Base-by-base conservation (phyloP, 2,329 filamentous ascomycete species). In the Pestalotiopsis sp. region DNA sequence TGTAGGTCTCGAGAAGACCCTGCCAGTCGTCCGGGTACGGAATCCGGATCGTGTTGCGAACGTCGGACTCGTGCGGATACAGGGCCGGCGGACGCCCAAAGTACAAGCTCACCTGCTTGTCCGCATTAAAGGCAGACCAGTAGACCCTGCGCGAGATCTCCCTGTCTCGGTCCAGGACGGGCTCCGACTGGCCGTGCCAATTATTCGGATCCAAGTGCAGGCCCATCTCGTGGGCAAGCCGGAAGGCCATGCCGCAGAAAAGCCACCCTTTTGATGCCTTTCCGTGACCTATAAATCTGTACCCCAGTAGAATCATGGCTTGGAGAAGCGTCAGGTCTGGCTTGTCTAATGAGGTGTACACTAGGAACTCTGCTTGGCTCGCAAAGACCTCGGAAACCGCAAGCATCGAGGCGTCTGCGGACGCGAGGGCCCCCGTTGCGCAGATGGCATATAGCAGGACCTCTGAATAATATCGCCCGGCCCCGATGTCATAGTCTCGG, bases 231-330 rank as follows among this genome's bases (percentile, higher is more conserved):
- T 86, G 83, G 0, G 83, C 81, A 14, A 86, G 77, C 4, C 84
- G 80, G 70, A 85, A 86, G 9, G 84, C 83, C 83, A 86, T 86
- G 61, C 84, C 84, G 36, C 83, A 85, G 66, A 84, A 85, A 1
- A 86, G 75, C 84, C 84, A 86, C 13, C 84, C 84, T 66, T 84
- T 86, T 20, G 83, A 85, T 2, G 80, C 76, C n/a, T 81, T 80
- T 0, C 84, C 83, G 25, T 81, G 80, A 3, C 84, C 84, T 57
- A 86, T 85, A 69, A 84, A 83, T 17, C 81, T 78, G 67, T 86
- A 83, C 11, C 83, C 82, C 2, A 86, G 69, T 0, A 86, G 70
- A 4, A 83, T 77, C 14, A 86, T 73, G 0, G 83, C 81, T 68
- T 85, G 82, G 9, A 86, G 73, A 11, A 81, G 81, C 7, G 84